phyloP scores from a whole-genome alignment of 768 basidiomycete species.

The Trametes cingulata region DNA sequence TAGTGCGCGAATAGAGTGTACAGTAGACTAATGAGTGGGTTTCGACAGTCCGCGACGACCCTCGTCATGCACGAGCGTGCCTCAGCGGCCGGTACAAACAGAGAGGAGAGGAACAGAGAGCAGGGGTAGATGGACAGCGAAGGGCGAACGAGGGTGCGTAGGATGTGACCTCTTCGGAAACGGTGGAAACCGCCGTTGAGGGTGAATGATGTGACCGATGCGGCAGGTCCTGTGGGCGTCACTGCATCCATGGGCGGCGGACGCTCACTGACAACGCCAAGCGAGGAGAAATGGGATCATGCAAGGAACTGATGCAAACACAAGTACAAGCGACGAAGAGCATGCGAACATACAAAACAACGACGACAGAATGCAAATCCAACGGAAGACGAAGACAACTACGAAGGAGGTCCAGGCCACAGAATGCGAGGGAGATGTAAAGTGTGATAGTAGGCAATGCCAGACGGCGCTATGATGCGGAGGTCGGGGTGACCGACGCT shows the following conservation, averaged over 20 bases:
- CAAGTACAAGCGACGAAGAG: too few species aligned
- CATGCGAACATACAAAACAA: too few species aligned
- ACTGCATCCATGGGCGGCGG: too few species aligned
- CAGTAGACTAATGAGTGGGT: neutral
- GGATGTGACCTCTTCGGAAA: neutral
- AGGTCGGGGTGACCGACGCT: slow-evolving; percentile 39
- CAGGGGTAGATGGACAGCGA: neutral
- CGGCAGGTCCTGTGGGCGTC: too few species aligned
- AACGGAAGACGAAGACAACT: neutral
- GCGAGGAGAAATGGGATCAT: too few species aligned
- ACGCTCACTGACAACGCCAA: too few species aligned
- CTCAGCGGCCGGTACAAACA: neutral
- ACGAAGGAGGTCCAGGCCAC: neutral
- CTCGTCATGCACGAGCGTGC: neutral
- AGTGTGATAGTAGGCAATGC: neutral
- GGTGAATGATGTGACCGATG: neutral
- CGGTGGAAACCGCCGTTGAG: too few species aligned
- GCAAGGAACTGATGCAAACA: too few species aligned
- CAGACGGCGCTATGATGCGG: slow-evolving; percentile 31
- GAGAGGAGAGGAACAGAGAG: slow-evolving; percentile 2
- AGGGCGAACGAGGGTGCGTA: neutral
- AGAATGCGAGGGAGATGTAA: neutral
- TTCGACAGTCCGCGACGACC: neutral
- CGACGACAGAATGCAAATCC: neutral
- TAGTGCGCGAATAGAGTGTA: slow-evolving; percentile 10